Evolutionary conservation across 2,329 filamentous ascomycete species (phyloP).

Genomic region (Seiridium unicorne): DNA sequence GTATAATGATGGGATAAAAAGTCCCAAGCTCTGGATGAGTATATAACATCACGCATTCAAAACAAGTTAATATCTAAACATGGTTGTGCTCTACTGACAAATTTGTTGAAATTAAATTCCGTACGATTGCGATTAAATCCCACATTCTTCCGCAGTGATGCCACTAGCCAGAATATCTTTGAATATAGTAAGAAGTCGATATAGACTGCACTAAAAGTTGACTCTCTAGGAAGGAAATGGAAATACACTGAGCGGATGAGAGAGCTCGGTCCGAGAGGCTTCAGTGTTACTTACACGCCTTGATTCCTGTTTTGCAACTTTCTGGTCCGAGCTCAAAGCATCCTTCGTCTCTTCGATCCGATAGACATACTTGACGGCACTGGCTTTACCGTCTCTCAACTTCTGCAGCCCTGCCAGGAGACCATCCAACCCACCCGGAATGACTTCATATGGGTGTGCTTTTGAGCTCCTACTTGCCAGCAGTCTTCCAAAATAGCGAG

Average conservation of each 20-base stretch:
- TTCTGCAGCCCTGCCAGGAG: slow-evolving; percentile 33
- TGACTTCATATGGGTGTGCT: slow-evolving; percentile 33
- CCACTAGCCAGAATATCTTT: too few species aligned
- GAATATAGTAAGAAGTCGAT: too few species aligned
- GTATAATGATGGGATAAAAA: too few species aligned
- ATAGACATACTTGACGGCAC: slow-evolving; percentile 44
- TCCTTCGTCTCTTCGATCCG: slow-evolving; percentile 24
- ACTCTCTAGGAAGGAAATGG: too few species aligned
- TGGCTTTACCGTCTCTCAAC: slow-evolving; percentile 33
- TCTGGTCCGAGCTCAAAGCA: background rate
- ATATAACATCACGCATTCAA: too few species aligned
- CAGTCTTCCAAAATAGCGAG: slow-evolving; percentile 33
- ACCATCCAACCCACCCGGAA: slow-evolving; percentile 30
- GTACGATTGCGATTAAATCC: too few species aligned
- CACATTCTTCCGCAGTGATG: too few species aligned
- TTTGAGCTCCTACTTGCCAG: slow-evolving; percentile 38
- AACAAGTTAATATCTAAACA: too few species aligned
- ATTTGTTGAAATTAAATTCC: too few species aligned
- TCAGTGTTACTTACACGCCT: background rate
- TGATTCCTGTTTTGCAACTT: background rate
- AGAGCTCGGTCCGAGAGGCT: background rate
- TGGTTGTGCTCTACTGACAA: too few species aligned
- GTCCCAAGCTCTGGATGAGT: too few species aligned
- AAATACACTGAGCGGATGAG: background rate
- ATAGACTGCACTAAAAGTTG: too few species aligned